Conservation (phyloP, 805 yeast genomes). For the Pichia phayaonensis region DNA sequence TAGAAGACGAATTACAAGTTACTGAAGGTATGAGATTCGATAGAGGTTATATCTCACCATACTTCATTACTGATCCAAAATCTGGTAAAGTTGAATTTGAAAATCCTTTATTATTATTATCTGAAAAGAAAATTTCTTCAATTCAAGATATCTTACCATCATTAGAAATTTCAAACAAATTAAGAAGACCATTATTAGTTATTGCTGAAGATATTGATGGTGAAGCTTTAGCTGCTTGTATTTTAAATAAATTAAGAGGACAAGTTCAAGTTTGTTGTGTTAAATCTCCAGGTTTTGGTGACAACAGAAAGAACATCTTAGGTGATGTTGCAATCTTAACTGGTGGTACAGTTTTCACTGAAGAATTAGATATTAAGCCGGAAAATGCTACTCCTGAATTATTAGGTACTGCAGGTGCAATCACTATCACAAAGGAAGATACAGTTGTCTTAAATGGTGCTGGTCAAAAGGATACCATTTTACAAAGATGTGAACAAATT, state of each 20-base stretch:
- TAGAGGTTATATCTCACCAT: slow-evolving; percentile 95
- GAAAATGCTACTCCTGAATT: slow-evolving; percentile 87
- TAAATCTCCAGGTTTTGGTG: slow-evolving; percentile 99
- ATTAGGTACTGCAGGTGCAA: slow-evolving; percentile 85
- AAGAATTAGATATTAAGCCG: slow-evolving; percentile 91
- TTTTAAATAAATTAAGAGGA: slow-evolving; percentile 93
- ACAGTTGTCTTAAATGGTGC: slow-evolving; percentile 90
- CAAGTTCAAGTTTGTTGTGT: slow-evolving; percentile 97
- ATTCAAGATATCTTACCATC: slow-evolving; percentile 91
- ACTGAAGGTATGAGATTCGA: slow-evolving; percentile 98
- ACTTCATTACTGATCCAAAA: slow-evolving; percentile 91
- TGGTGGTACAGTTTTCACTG: slow-evolving; percentile 88
- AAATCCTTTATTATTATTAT: slow-evolving; percentile 79
- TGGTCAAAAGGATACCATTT: slow-evolving; percentile 75
- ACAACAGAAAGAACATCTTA: slow-evolving; percentile 91
- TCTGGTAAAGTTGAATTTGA: slow-evolving; percentile 90
- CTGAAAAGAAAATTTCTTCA: slow-evolving; percentile 88
- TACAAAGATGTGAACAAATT: slow-evolving; percentile 89
- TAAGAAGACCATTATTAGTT: slow-evolving; percentile 87
- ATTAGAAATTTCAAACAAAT: slow-evolving; percentile 84
- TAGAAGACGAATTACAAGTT: slow-evolving; percentile 93
- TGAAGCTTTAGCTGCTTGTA: slow-evolving; percentile 97
- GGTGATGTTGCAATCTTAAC: slow-evolving; percentile 94
- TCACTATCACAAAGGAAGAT: slow-evolving; percentile 92
- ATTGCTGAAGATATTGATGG: slow-evolving; percentile 96